Percentiles rank a stretch among this genome's conserved stretches.
These are phyloP conservation scores for Hydnomerulius pinastri DNA, from an alignment of 768 basidiomycete species.

Conservation along the genomic window DNA sequence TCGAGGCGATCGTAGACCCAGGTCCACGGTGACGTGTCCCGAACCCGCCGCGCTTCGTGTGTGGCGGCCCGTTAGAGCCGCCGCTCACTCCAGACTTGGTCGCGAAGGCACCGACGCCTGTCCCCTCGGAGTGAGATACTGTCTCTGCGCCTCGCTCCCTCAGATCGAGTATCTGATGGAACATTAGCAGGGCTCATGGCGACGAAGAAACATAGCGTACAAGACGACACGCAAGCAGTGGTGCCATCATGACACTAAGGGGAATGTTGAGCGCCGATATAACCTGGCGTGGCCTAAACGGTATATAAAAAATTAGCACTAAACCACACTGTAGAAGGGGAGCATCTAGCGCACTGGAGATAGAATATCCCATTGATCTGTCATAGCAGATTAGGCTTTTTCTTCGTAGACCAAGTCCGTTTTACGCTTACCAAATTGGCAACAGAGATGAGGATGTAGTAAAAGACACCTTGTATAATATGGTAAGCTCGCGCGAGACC, in stretches of 20 bases:
- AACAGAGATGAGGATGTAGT: constrained; percentile 83
- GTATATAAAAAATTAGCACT: constrained; percentile 13
- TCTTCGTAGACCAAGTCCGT: neutral
- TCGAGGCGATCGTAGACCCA: constrained; percentile 58
- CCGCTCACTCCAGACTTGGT: constrained; percentile 52
- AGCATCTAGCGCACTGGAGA: constrained; percentile 58
- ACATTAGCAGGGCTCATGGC: constrained; percentile 6
- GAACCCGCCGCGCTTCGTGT: constrained; percentile 34
- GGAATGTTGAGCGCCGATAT: constrained; percentile 86
- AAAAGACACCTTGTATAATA: constrained; percentile 60
- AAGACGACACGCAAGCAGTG: constrained; percentile 77
- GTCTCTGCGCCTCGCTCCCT: constrained; percentile 82
- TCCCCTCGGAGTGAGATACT: constrained; percentile 72
- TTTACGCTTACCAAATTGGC: constrained; percentile 61
- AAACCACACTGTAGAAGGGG: neutral
- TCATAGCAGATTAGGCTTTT: constrained; percentile 4
- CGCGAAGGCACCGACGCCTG: constrained; percentile 65
- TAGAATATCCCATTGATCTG: constrained; percentile 83
- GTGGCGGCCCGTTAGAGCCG: constrained; percentile 25
- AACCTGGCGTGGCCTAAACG: constrained; percentile 68
- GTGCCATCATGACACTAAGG: constrained; percentile 81
- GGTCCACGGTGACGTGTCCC: constrained; percentile 52
- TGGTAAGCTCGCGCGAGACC: neutral
- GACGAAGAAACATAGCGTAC: constrained; percentile 37
- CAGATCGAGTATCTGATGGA: constrained; percentile 72